These are phyloP conservation scores for Candida gorgasii DNA, from an alignment of 805 yeast species.

Conservation along the genomic window DNA sequence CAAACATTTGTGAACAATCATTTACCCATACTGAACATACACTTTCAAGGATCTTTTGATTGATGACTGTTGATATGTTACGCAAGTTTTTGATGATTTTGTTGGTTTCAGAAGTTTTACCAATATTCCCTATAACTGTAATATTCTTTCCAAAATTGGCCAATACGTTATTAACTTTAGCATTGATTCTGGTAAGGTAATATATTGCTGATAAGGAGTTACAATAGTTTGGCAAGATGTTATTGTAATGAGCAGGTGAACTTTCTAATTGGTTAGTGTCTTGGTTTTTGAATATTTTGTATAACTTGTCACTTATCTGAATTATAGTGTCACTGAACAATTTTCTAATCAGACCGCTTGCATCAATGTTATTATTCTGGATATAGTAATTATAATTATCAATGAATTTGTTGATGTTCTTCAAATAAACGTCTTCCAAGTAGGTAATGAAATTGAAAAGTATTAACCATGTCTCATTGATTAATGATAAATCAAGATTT, in stretches of 20 bases:
- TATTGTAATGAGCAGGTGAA: conserved; percentile 34
- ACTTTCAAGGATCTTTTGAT: conserved; percentile 42
- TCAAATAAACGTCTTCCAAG: conserved; percentile 31
- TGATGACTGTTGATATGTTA: conserved; percentile 30
- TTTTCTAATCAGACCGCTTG: conserved; percentile 28
- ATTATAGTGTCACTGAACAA: conserved; percentile 26
- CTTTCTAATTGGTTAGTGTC: conserved; percentile 35
- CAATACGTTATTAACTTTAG: conserved; percentile 28
- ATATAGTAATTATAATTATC: conserved; percentile 39
- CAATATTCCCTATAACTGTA: conserved; percentile 33
- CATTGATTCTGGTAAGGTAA: conserved; percentile 31
- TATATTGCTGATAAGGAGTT: conserved; percentile 43
- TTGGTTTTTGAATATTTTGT: conserved; percentile 29
- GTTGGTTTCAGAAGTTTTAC: conserved; percentile 36
- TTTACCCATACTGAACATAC: conserved; percentile 46
- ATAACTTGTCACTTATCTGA: conserved; percentile 27
- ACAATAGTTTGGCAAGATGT: conserved; percentile 40
- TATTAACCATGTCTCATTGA: conserved; percentile 47
- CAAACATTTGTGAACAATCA: conserved; percentile 46
- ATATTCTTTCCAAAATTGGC: conserved; percentile 33
- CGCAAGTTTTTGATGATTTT: conserved; percentile 35
- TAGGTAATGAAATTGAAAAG: conserved; percentile 36
- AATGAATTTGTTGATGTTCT: conserved; percentile 33
- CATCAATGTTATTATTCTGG: conserved; percentile 27
- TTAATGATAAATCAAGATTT: conserved; percentile 40